phyloP scores from a whole-genome alignment of 352 stramenopile genomes.

The Pythium angustatum region DNA sequence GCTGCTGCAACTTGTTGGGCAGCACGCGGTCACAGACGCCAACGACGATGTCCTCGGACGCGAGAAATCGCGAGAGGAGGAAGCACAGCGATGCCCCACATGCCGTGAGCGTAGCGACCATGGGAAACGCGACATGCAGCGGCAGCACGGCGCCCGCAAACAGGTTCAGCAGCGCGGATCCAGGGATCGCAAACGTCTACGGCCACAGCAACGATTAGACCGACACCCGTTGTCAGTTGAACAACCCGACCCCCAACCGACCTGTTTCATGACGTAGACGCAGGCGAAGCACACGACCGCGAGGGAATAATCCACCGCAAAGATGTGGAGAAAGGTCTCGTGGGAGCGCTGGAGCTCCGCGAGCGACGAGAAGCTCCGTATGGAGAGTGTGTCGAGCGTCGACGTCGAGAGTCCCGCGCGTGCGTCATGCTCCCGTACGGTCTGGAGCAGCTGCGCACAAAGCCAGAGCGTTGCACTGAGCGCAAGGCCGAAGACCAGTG shows the following conservation, averaged over 20 bases:
- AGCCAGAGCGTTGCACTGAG: slow-evolving; percentile 38
- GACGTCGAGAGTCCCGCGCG: slow-evolving; percentile 40
- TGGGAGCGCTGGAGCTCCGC: slow-evolving; percentile 60
- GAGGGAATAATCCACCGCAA: slow-evolving; percentile 59
- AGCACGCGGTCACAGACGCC: slow-evolving; percentile 60
- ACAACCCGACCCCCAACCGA: slow-evolving; percentile 20
- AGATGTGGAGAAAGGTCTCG: slow-evolving; percentile 58
- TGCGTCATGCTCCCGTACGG: slow-evolving; percentile 50
- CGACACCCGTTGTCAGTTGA: too few relatives aligned
- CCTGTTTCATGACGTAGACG: slow-evolving; percentile 84
- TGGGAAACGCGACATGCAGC: slow-evolving; percentile 61
- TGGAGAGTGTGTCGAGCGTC: slow-evolving; percentile 52
- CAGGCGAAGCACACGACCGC: slow-evolving; percentile 67
- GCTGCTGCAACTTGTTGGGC: slow-evolving; percentile 52
- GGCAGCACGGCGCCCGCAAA: slow-evolving; percentile 71
- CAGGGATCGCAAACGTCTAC: slow-evolving; percentile 86
- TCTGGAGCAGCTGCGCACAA: slow-evolving; percentile 43
- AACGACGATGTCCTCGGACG: slow-evolving; percentile 58
- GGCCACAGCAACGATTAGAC: too few relatives aligned
- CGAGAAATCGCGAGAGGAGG: slow-evolving; percentile 63
- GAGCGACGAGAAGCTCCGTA: slow-evolving; percentile 65
- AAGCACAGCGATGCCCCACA: slow-evolving; percentile 75
- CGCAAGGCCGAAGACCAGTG: slow-evolving; percentile 42
- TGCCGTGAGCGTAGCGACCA: slow-evolving; percentile 64
- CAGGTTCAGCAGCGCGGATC: slow-evolving; percentile 74